Percentiles rank a stretch among this genome's conserved stretches.
Conservation (phyloP, 2,329 filamentous ascomycete genomes). For the Elsinoe australis region DNA sequence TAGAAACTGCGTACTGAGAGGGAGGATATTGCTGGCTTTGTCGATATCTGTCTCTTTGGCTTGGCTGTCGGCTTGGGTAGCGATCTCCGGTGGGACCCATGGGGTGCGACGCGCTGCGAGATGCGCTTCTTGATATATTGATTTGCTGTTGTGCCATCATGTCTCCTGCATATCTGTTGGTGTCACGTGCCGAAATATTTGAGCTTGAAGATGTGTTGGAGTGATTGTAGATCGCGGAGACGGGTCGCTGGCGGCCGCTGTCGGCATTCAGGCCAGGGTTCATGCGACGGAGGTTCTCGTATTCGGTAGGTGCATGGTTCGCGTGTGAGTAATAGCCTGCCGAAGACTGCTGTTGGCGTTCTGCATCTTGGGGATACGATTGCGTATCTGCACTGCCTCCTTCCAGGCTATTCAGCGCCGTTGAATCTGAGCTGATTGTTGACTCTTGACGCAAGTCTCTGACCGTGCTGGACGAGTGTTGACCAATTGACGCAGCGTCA, state of each 20-base stretch:
- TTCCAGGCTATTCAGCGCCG: background rate
- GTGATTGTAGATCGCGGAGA: slow-evolving; percentile 39
- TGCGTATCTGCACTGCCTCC: slow-evolving; percentile 7
- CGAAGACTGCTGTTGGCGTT: slow-evolving; percentile 4
- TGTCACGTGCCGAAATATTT: slow-evolving; percentile 33
- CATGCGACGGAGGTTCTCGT: slow-evolving; percentile 16
- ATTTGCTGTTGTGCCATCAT: slow-evolving; percentile 35
- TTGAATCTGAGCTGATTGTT: slow-evolving; percentile 5
- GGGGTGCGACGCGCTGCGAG: slow-evolving; percentile 52
- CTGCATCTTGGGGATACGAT: slow-evolving; percentile 1
- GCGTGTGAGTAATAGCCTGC: background rate
- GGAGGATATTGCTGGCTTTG: slow-evolving; percentile 46
- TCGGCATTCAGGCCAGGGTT: slow-evolving; percentile 23
- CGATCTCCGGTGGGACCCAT: slow-evolving; percentile 49
- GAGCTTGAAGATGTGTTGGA: slow-evolving; percentile 42
- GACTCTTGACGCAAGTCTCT: slow-evolving; percentile 11
- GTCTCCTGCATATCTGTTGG: slow-evolving; percentile 44
- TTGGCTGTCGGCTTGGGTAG: slow-evolving; percentile 60
- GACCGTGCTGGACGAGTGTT: slow-evolving; percentile 13
- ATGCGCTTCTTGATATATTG: slow-evolving; percentile 54
- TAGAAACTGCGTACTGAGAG: slow-evolving; percentile 37
- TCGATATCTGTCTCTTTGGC: slow-evolving; percentile 62
- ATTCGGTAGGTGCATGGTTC: slow-evolving; percentile 19
- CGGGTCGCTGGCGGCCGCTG: slow-evolving; percentile 1
- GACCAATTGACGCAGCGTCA: slow-evolving; percentile 21